These are phyloP conservation scores for Dactylellina sp. DNA, from an alignment of 2,329 filamentous ascomycete genomes.

Conservation along the genomic window DNA sequence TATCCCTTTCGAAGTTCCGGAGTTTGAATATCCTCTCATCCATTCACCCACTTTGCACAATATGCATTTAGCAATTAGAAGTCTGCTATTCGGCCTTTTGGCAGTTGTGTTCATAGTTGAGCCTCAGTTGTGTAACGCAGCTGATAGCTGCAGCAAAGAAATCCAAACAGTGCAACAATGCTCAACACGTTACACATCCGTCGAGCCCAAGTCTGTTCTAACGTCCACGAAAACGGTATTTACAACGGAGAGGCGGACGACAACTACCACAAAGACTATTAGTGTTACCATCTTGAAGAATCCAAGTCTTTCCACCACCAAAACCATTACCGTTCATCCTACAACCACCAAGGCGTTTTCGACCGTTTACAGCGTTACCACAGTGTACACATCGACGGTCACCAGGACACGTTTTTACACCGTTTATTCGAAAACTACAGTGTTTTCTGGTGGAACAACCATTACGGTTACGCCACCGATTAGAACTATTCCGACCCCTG, in stretches of 20 bases:
- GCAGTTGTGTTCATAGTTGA: not conserved
- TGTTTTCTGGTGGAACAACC: not conserved
- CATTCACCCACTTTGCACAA: too few relatives aligned
- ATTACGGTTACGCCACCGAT: not conserved
- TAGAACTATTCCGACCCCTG: constrained; percentile 6
- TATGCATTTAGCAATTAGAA: not conserved
- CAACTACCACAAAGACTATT: not conserved
- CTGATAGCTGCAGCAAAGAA: not conserved
- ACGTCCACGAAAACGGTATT: not conserved
- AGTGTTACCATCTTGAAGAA: constrained; percentile 9
- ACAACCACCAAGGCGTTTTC: constrained; percentile 3
- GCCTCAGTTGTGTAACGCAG: not conserved
- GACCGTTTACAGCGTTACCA: not conserved
- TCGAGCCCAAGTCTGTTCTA: not conserved
- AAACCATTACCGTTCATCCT: constrained; percentile 13
- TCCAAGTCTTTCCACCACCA: constrained; percentile 2
- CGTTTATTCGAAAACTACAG: constrained; percentile 1
- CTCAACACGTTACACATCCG: constrained; percentile 4
- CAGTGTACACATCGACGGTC: constrained; percentile 4
- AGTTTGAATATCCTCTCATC: too few relatives aligned
- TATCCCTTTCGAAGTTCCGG: too few relatives aligned
- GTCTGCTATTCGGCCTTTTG: not conserved
- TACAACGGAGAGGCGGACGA: not conserved
- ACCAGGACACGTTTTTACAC: not conserved
- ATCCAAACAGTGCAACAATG: constrained; percentile 4